phyloP scores from a whole-genome alignment of 495 filamentous ascomycete species.

The Glonium stellatum region DNA sequence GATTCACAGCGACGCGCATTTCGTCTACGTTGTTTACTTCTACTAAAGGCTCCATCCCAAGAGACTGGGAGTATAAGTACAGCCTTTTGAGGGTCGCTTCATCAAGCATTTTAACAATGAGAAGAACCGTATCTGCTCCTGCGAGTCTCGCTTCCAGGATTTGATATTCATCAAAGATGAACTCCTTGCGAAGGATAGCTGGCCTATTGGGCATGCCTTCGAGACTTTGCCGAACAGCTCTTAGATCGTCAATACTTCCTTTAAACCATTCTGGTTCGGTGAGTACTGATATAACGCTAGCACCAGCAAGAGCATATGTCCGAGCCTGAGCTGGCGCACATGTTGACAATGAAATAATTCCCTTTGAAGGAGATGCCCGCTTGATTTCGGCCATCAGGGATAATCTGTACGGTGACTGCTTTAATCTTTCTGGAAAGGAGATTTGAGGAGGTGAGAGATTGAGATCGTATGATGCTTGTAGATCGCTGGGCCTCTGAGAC shows the following conservation, averaged over 20 bases:
- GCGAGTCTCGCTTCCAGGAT: slow-evolving; percentile 91
- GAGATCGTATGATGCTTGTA: slow-evolving; percentile 81
- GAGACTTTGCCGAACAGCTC: slow-evolving; percentile 77
- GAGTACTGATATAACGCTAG: slow-evolving; percentile 92
- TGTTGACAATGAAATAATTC: slow-evolving; percentile 77
- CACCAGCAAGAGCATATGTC: slow-evolving; percentile 86
- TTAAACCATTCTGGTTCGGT: slow-evolving; percentile 99
- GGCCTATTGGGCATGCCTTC: slow-evolving; percentile 86
- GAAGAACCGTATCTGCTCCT: slow-evolving; percentile 87
- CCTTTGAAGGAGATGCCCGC: slow-evolving; percentile 92
- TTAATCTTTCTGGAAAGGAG: slow-evolving; percentile 69
- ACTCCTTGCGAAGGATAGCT: slow-evolving; percentile 89
- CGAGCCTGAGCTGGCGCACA: slow-evolving; percentile 86
- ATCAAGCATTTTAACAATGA: slow-evolving; percentile 98
- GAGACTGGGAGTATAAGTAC: slow-evolving; percentile 77
- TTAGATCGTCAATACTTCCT: slow-evolving; percentile 88
- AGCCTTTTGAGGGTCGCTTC: slow-evolving; percentile 64
- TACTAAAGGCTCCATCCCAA: slow-evolving; percentile 97
- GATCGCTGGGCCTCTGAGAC: slow-evolving; percentile 71
- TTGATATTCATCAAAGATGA: slow-evolving; percentile 97
- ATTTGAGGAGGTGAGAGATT: slow-evolving; percentile 81
- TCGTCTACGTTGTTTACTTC: slow-evolving; percentile 93
- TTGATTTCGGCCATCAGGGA: slow-evolving; percentile 97
- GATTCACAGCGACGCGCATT: slow-evolving; percentile 76
- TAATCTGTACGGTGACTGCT: slow-evolving; percentile 70